phyloP scores from a whole-genome alignment of 1,139 yeast species.

The Saccharomyces hybrid region DNA sequence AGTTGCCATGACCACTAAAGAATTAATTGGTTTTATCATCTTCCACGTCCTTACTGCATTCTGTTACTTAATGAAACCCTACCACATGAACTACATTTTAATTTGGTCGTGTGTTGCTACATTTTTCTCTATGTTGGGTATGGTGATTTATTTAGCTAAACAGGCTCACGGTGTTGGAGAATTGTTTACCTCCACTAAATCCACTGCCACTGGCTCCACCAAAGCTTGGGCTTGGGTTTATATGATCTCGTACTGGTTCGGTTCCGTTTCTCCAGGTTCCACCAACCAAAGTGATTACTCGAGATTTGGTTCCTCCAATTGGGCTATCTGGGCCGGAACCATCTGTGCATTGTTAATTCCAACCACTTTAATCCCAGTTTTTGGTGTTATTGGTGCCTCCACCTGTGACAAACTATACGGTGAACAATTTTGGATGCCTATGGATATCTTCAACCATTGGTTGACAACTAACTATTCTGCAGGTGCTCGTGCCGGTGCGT shows the following conservation, averaged over 20 bases:
- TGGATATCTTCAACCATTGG: conserved; percentile 32
- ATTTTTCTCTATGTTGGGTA: conserved; percentile 40
- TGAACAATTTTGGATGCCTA: conserved; percentile 37
- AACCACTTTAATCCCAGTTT: conserved; percentile 39
- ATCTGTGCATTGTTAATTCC: conserved; percentile 35
- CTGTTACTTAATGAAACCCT: conserved; percentile 35
- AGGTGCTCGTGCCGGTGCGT: conserved; percentile 41
- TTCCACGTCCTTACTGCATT: conserved; percentile 37
- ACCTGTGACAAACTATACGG: conserved; percentile 34
- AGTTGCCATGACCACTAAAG: conserved; percentile 36
- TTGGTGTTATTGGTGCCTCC: conserved; percentile 39
- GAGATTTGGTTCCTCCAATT: conserved; percentile 35
- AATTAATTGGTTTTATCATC: conserved; percentile 38
- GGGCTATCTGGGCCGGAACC: conserved; percentile 34
- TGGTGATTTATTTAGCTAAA: conserved; percentile 33
- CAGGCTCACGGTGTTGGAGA: conserved; percentile 38
- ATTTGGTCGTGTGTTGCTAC: conserved; percentile 36
- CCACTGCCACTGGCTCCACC: conserved; percentile 30
- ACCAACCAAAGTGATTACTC: conserved; percentile 35
- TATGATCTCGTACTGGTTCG: conserved; percentile 40
- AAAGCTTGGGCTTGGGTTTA: conserved; percentile 40
- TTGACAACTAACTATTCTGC: conserved; percentile 34
- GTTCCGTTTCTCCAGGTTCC: conserved; percentile 39
- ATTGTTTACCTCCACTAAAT: conserved; percentile 28
- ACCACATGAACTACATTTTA: conserved; percentile 34